phyloP scores from a whole-genome alignment of 1,284 basidiomycete species.

The Trichosporon faecale region DNA sequence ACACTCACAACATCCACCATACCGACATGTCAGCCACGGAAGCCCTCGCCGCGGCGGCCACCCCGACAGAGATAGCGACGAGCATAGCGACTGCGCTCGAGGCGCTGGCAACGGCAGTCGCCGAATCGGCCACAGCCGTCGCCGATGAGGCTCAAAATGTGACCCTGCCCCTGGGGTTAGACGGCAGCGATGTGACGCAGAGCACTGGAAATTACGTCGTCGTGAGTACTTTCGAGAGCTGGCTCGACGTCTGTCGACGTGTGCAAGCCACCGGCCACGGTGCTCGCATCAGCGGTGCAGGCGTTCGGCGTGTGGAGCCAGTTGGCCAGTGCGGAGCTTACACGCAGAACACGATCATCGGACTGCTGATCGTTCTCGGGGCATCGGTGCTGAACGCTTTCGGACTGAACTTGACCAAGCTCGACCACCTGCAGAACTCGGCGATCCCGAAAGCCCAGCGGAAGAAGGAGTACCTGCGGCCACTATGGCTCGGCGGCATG shows the following conservation, averaged over 20 bases:
- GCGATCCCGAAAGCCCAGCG: conserved; percentile 43
- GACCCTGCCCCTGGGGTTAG: conserved; percentile 15
- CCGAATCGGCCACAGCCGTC: background rate
- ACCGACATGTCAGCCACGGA: conserved; percentile 2
- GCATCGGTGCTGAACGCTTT: conserved; percentile 50
- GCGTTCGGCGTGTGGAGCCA: background rate
- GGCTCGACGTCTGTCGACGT: background rate
- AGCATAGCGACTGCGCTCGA: conserved; percentile 20
- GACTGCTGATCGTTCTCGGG: conserved; percentile 48
- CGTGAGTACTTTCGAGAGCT: conserved; percentile 9
- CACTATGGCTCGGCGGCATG: conserved; percentile 53
- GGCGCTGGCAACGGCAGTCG: conserved; percentile 17
- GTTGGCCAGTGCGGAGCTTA: conserved; percentile 5
- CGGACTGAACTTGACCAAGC: conserved; percentile 52
- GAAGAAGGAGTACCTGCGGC: conserved; percentile 44
- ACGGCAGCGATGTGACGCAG: conserved; percentile 14
- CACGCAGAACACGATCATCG: conserved; percentile 51
- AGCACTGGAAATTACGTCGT: conserved; percentile 35
- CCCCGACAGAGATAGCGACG: background rate
- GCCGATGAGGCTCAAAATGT: conserved; percentile 9
- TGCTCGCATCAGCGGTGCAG: background rate
- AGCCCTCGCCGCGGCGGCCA: background rate
- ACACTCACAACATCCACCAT: background rate
- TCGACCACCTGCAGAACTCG: conserved; percentile 49
- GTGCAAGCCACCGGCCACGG: background rate